phyloP scores from a whole-genome alignment of 1,284 basidiomycete genomes.

The Abortiporus biennis region DNA sequence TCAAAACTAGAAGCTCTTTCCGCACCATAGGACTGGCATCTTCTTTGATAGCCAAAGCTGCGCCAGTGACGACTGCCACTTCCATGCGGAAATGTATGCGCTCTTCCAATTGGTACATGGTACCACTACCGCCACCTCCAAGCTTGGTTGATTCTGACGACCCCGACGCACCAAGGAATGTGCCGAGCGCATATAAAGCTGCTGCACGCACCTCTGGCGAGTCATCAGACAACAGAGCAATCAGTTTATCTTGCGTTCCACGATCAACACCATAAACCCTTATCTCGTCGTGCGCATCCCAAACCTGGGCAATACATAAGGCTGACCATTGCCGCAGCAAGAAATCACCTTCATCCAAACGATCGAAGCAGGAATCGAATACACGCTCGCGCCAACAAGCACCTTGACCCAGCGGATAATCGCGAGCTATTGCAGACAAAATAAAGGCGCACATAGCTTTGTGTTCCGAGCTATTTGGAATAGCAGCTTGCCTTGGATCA shows the following conservation, averaged over 20 bases:
- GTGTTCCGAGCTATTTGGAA: constrained; percentile 94
- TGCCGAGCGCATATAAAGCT: constrained; percentile 88
- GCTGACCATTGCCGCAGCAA: constrained; percentile 92
- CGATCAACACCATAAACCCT: constrained; percentile 82
- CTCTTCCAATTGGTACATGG: constrained; percentile 78
- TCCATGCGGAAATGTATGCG: constrained; percentile 77
- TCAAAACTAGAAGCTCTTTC: constrained; percentile 89
- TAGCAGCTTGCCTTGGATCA: constrained; percentile 40
- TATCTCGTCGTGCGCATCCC: constrained; percentile 90
- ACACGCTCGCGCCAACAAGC: constrained; percentile 84
- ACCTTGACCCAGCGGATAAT: constrained; percentile 82
- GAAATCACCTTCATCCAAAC: constrained; percentile 88
- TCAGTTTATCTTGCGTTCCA: constrained; percentile 83
- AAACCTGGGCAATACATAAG: constrained; percentile 91
- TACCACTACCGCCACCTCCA: constrained; percentile 84
- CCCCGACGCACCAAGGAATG: constrained; percentile 88
- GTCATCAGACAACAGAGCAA: constrained; percentile 79
- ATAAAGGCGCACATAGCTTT: constrained; percentile 99
- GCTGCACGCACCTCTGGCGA: constrained; percentile 93
- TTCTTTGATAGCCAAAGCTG: constrained; percentile 78
- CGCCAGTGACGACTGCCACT: constrained; percentile 71
- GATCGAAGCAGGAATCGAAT: constrained; percentile 85
- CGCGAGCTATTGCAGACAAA: constrained; percentile 87
- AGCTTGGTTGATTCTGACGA: constrained; percentile 57
- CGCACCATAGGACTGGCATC: constrained; percentile 96